phyloP scores from a whole-genome alignment of 352 stramenopile species.

The Globisporangium splendens region DNA sequence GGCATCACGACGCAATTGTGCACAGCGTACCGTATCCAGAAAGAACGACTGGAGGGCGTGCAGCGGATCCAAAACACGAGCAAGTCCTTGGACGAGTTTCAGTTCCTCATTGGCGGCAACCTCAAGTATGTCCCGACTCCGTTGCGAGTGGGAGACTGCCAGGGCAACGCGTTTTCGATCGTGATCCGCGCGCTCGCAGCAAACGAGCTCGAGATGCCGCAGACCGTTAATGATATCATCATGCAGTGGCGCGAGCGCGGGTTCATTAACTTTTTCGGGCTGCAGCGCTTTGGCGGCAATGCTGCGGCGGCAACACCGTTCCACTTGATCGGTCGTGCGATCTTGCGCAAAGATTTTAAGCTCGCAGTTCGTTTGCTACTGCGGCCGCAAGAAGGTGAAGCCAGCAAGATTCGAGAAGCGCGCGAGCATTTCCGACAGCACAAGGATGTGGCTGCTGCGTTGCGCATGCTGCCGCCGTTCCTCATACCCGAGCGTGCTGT shows the following conservation, averaged over 20 bases:
- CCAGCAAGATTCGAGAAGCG: conserved; percentile 72
- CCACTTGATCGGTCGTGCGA: conserved; percentile 84
- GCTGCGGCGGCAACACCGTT: conserved; percentile 51
- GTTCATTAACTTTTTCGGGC: conserved; percentile 98
- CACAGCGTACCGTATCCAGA: conserved; percentile 82
- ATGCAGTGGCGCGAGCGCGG: conserved; percentile 56
- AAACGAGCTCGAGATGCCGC: conserved; percentile 38
- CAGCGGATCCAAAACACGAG: conserved; percentile 25
- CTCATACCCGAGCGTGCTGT: conserved; percentile 65
- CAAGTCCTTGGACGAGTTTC: conserved; percentile 53
- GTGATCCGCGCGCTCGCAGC: conserved; percentile 88
- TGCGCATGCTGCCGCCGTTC: conserved; percentile 78
- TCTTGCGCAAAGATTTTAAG: conserved; percentile 94
- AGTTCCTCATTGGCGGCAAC: conserved; percentile 90
- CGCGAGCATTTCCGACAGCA: conserved; percentile 80
- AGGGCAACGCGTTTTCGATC: conserved; percentile 93
- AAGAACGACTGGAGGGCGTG: conserved; percentile 53
- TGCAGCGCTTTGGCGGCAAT: conserved; percentile 92
- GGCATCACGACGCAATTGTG: conserved; percentile 95
- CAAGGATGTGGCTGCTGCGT: conserved; percentile 72
- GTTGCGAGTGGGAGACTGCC: conserved; percentile 84
- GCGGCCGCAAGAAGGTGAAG: conserved; percentile 72
- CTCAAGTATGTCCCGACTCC: conserved; percentile 88
- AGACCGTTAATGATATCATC: conserved; percentile 32
- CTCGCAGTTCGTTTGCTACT: conserved; percentile 91